phyloP scores from a whole-genome alignment of 2,329 filamentous ascomycete genomes.

The Hawksworthiomyces lignivorus region DNA sequence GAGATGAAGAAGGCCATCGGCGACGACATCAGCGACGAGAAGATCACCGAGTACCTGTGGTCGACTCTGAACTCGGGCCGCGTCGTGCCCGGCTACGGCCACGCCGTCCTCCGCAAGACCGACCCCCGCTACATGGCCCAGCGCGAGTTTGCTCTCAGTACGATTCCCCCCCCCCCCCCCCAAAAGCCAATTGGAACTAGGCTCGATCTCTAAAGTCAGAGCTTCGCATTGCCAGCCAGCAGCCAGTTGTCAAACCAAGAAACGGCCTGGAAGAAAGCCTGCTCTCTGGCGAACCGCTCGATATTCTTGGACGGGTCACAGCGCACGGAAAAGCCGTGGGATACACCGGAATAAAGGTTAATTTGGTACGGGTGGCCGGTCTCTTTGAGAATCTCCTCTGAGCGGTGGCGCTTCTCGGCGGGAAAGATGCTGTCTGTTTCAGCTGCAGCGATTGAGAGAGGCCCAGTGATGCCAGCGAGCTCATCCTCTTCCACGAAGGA shows the following conservation, averaged over 20 bases:
- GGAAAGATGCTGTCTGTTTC: slow-evolving; percentile 63
- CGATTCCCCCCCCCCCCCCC: too few relatives aligned
- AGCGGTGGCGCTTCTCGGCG: slow-evolving; percentile 53
- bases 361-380: slow-evolving; percentile 62
- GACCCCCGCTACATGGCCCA: slow-evolving; percentile 98
- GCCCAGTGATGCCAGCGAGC: slow-evolving; percentile 56
- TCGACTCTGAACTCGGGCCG: slow-evolving; percentile 89
- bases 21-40: slow-evolving; percentile 90
- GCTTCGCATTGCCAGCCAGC: too few relatives aligned
- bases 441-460: slow-evolving; percentile 58
- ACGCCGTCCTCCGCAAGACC: slow-evolving; percentile 98
- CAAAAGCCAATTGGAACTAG: too few relatives aligned
- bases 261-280: slow-evolving; percentile 71
- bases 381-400: slow-evolving; percentile 54
- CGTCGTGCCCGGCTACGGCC: slow-evolving; percentile 96
- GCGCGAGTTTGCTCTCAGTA: slow-evolving; percentile 84
- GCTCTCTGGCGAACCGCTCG: slow-evolving; percentile 67
- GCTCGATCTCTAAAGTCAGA: too few relatives aligned
- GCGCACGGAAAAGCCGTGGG: slow-evolving; percentile 70
- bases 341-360: slow-evolving; percentile 62
- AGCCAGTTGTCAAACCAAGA: slow-evolving; percentile 66
- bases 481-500: slow-evolving; percentile 64
- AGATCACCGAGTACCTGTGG: slow-evolving; percentile 99
- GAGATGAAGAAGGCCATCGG: slow-evolving; percentile 97
- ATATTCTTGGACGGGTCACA: slow-evolving; percentile 50